Evolutionary conservation across 495 filamentous ascomycete species (phyloP).

Genomic region (Saxophila tyrrhenica): DNA sequence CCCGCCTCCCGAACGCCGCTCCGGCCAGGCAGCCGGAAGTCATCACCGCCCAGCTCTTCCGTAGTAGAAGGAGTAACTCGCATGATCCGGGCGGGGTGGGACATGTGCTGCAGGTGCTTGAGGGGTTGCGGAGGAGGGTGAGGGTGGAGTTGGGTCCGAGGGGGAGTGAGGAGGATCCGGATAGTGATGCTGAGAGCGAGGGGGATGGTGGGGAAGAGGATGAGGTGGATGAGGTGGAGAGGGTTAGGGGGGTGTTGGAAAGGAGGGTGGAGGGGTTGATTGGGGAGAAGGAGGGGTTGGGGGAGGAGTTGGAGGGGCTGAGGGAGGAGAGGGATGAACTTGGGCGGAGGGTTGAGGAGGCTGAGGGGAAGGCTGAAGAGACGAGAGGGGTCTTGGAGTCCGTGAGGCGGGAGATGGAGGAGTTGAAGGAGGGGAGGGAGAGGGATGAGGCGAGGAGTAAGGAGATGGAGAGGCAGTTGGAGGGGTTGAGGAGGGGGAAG

Average conservation of each 20-base stretch:
- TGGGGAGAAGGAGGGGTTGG: constrained; percentile 12
- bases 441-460: not conserved
- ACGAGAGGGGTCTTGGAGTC: not conserved
- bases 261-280: constrained; percentile 12
- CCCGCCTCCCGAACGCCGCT: constrained; percentile 5
- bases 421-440: not conserved
- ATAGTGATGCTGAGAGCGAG: constrained; percentile 12
- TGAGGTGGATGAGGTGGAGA: constrained; percentile 18
- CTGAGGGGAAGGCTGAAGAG: not conserved
- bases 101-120: constrained; percentile 15
- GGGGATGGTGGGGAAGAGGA: constrained; percentile 11
- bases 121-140: constrained; percentile 9
- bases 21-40: not conserved
- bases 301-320: not conserved
- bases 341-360: not conserved
- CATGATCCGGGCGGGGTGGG: constrained; percentile 6
- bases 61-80: not conserved
- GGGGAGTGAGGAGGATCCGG: constrained; percentile 8
- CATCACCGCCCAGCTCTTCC: constrained; percentile 17
- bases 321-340: not conserved
- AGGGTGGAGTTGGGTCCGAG: constrained; percentile 4
- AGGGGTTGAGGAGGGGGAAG: not conserved
- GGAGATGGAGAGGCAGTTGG: not conserved
- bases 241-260: constrained; percentile 13
- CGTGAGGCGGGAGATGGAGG: not conserved